phyloP scores from a whole-genome alignment of 805 yeast species.

The Kodamaea nitidulidarum region DNA sequence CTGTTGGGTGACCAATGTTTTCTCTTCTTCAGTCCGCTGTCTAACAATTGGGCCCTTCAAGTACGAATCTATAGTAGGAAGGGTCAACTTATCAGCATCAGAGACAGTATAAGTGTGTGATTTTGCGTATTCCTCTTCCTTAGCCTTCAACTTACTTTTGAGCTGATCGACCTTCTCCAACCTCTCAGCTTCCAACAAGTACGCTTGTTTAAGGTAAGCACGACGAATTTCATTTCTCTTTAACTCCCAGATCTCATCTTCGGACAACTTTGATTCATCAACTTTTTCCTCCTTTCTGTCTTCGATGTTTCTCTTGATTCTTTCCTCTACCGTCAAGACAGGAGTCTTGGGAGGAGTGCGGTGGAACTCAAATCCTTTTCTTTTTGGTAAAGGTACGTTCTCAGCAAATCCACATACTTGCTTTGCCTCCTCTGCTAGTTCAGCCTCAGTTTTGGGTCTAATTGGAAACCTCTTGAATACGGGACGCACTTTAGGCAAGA shows the following conservation, averaged over 20 bases:
- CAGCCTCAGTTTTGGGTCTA: conserved; percentile 45
- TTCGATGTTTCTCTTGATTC: conserved; percentile 55
- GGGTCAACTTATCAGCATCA: conserved; percentile 58
- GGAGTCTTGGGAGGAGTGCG: conserved; percentile 53
- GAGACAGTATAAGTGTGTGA: conserved; percentile 39
- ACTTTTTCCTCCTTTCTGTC: conserved; percentile 30
- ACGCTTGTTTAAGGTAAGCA: conserved; percentile 61
- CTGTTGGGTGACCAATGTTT: conserved; percentile 50
- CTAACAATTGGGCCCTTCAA: conserved; percentile 68
- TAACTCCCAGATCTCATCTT: conserved; percentile 43
- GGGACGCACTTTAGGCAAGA: conserved; percentile 73
- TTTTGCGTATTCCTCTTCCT: conserved; percentile 19
- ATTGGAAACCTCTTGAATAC: conserved; percentile 64
- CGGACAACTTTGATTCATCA: conserved; percentile 27
- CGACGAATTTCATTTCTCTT: conserved; percentile 67
- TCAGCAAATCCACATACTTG: conserved; percentile 66
- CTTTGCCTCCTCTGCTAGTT: conserved; percentile 39
- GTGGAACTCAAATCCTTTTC: conserved; percentile 39
- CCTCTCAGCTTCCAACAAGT: conserved; percentile 48
- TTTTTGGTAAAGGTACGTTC: conserved; percentile 63
- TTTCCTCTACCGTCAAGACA: conserved; percentile 55
- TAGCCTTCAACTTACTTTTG: conserved; percentile 27
- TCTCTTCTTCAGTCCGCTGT: conserved; percentile 69
- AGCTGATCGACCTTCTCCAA: conserved; percentile 36
- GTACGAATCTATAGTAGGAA: conserved; percentile 73